Base-by-base conservation (phyloP, 306 rosid genomes). In the Carpinus fangiana region DNA sequence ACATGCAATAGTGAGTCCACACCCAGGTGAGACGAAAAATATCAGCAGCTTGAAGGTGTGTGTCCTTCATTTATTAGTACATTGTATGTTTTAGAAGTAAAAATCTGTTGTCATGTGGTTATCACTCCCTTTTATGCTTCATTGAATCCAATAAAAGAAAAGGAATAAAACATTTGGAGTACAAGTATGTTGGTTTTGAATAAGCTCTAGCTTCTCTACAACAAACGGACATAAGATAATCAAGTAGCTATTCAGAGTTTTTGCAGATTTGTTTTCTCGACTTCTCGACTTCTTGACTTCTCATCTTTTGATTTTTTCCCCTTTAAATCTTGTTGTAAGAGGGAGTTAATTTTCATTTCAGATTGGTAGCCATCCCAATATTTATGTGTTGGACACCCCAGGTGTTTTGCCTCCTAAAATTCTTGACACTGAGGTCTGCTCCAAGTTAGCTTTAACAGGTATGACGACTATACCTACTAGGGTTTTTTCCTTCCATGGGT, bases 301-400 rank as follows among this genome's bases (percentile, higher is more conserved):
- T 38, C 50, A 12, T 54, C 61, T 31, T 16, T 47, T 54, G 6
- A 54, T 74, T 17, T 12, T 20, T 56, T 46, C 17, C 60, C 51
- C 38, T 69, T 79, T 48, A 43, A 20, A 36, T 13, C 1, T 72
- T 80, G 71, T 73, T 72, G 67, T 77, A 82, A 36, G 14, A 60
- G 55, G 21, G 77, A 72, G 11, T 65, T 80, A 70, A 48, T 76
- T 20, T 71, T 81, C 54, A 41, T 66, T 87, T 56, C 94, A 94
- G 98, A 89, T 94, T 71, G 98, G 86, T 79, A 94, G 98, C 81
- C 97, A 92, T 87, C 98, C 97, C 90, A 94, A 88, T 87, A 77
- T 92, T 13, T 94, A 89, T 69, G 91, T 92, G 47, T 76, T 93
- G 88, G 98, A 94, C 85, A 86, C 98, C 71, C 98, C 98, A 26